Base-by-base conservation (phyloP, 2,329 filamentous ascomycete species). In the Torrubiella hemipterigena region DNA sequence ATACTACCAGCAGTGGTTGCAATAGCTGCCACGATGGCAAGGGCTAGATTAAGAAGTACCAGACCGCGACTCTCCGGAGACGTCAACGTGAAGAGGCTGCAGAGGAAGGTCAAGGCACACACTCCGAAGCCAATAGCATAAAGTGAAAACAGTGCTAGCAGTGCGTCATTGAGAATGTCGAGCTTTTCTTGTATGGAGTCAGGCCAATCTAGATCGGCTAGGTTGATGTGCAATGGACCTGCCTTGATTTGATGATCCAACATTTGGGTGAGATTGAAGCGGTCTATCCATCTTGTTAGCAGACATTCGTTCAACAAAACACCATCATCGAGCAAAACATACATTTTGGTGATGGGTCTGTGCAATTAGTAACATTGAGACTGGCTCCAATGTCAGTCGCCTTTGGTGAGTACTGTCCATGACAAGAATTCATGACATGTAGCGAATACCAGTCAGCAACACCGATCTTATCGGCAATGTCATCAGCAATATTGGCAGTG, bases 371-470 rank as follows among this genome's bases (percentile, higher is more conserved):
- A 13, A 58, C 48, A 36, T 65, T 65, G 36, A 58, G 54, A 36
- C 51, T 52, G 11, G 55, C 47, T 17, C 44, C 43, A 4, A 47
- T 40, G 7, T 34, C 48, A 4, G 61, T 63, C 2, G 54, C 51
- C 32, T 65, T 63, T 18, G 61, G 61, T 24, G 52, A 50, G 38
- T 56, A 69, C 40, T 54, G 40, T 28, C 65, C 65, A 42, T 65
- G 50, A 45, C 65, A 69, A 4, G 52, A 46, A 23, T 55, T 53
- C 59, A 64, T 61, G 41, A 69, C 40, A 39, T 69, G 65, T 18
- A 69, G 37, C 12, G 63, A 67, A 41, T 68, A 69, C 65, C 65
- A 69, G 37, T 68, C 52, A 1, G 57, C 55, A 33, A 69, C 58
- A 16, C 64, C 63, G 17, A 68, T 48, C n/a, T 54, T 50, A 10